These are phyloP conservation scores for Xylaria bambusicola DNA, from an alignment of 495 filamentous ascomycete genomes.

Conservation along the genomic window DNA sequence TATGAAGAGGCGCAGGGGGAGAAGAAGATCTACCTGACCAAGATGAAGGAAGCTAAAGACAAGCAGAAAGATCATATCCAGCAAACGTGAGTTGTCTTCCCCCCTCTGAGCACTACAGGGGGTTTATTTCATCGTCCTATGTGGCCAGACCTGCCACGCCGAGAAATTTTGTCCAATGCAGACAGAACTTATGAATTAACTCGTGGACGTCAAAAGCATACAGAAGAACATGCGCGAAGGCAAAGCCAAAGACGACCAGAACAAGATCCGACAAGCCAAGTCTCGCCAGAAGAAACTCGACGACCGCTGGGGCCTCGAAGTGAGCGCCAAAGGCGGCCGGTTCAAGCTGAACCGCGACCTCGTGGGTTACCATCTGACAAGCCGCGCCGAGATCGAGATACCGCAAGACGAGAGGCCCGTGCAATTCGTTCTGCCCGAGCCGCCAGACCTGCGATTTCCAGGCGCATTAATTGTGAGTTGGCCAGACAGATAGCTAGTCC, in stretches of 20 bases:
- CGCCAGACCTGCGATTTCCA: conserved; percentile 70
- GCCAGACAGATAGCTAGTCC: background rate
- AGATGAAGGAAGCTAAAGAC: conserved; percentile 78
- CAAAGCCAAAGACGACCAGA: conserved; percentile 73
- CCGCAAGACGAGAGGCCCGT: conserved; percentile 64
- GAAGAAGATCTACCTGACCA: conserved; percentile 63
- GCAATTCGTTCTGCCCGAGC: conserved; percentile 57
- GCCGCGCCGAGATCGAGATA: conserved; percentile 68
- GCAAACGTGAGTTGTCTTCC: too few relatives aligned
- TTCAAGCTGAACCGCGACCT: conserved; percentile 81
- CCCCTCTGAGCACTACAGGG: too few relatives aligned
- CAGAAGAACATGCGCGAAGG: conserved; percentile 67
- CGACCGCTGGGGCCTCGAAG: conserved; percentile 73
- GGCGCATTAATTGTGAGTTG: conserved; percentile 57
- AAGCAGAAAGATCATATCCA: conserved; percentile 75
- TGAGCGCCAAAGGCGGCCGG: conserved; percentile 64
- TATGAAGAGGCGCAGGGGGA: conserved; percentile 69
- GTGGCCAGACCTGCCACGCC: too few relatives aligned
- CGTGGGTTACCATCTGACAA: conserved; percentile 56
- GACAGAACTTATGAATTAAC: too few relatives aligned
- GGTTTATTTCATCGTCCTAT: too few relatives aligned
- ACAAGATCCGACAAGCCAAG: conserved; percentile 76
- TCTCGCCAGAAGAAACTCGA: conserved; percentile 80
- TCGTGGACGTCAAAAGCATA: conserved; percentile 39
- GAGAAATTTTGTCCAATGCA: too few relatives aligned